Evolutionary conservation across 805 yeast genomes (phyloP), one percentile per base, ranked within the genome.

Genomic region (Candida broadrunensis): DNA sequence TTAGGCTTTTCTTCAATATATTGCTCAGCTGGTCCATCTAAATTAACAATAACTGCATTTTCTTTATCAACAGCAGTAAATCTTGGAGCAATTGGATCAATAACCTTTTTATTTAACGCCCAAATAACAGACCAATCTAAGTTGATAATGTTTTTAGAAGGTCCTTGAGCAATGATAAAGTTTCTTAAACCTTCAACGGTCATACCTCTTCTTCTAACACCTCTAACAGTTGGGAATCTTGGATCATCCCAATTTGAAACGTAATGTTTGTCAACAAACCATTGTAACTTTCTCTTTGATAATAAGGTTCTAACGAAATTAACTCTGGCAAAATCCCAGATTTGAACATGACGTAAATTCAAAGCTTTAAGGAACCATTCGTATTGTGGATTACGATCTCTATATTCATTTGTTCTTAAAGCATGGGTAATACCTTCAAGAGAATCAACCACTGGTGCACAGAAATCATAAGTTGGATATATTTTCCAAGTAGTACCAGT

Each of bases 131-230:
- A 85, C 99, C 99, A 93, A 65, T 93, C 99, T 61, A 93, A 75
- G 75, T 95, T 93, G 61, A 93, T 84, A 58, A 93, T 89, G 73
- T 93, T 93, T 72, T 85, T 88, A 35, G 98, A 91, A 31, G 99
- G 99, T 57, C 99, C 99, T 73, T 93, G 98, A 37, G 95, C 78
- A 47, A 93, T 75, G 51, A 93, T 86, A 57, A 93, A 93, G 76
- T 87, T 86, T 68, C 91, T 81, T 65, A 93, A 80, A 51, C 98
- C 99, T 73, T 93, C 97, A 48, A 93, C 95, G 30, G 97, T 82
- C 99, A 93, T 93, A 74, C 99, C 99, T 75, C 99, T 86, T 77
- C 99, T 84, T 75, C 97, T 88, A 39, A 91, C 97, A 74, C 99
- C 99, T 68, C 98, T 84, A 30, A 93, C 96, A 35, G 99, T 93